A percentile compares a stretch with the other conserved stretches of the same genome.
Evolutionary conservation across 495 filamentous ascomycete genomes (phyloP).

Genomic region (Aspergillus cavernicola): DNA sequence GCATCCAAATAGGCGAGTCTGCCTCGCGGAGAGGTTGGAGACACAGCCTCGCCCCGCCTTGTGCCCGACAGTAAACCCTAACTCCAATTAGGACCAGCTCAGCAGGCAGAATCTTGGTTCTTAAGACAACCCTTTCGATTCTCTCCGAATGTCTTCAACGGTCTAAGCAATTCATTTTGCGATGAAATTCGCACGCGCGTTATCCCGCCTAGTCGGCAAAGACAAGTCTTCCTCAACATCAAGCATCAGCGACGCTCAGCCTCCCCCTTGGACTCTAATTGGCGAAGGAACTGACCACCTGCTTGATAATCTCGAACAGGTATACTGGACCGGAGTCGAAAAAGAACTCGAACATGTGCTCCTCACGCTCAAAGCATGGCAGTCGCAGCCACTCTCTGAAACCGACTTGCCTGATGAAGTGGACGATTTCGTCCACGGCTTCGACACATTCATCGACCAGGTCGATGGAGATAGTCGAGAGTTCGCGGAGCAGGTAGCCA

Average conservation of each 20-base stretch:
- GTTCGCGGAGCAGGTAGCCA: background rate
- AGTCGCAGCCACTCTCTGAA: background rate
- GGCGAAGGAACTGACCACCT: background rate
- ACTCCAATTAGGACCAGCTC: background rate
- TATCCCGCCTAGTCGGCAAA: background rate
- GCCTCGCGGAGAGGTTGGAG: no score
- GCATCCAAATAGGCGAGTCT: no score
- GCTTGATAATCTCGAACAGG: background rate
- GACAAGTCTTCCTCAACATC: background rate
- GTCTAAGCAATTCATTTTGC: background rate
- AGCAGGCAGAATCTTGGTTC: no score
- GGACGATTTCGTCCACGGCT: conserved; percentile 1
- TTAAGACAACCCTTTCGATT: no score
- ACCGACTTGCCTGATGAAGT: background rate
- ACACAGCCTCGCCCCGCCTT: background rate
- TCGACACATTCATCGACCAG: conserved; percentile 6
- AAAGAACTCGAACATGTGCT: background rate
- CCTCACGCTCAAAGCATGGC: conserved; percentile 1
- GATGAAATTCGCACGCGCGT: background rate
- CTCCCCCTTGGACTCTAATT: background rate
- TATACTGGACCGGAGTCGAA: conserved; percentile 3
- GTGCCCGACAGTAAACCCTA: background rate
- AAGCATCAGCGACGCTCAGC: background rate
- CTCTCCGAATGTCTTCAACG: no score
- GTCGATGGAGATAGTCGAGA: background rate